Evolutionary conservation across 2,329 filamentous ascomycete genomes (phyloP).

Genomic region (Teratosphaeria epicoccoides): DNA sequence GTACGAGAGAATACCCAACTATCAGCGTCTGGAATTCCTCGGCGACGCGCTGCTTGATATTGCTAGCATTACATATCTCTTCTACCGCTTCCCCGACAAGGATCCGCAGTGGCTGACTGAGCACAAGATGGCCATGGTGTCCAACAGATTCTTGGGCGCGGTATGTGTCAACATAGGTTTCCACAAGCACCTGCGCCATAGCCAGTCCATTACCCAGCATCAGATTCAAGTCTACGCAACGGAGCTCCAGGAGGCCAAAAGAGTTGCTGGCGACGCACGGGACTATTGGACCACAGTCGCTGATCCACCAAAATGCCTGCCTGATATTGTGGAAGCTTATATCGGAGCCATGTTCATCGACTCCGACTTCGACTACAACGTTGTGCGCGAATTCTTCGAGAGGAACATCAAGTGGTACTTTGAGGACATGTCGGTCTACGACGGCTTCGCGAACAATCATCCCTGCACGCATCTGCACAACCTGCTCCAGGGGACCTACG

Average conservation of each 20-base stretch:
- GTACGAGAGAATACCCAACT: constrained; percentile 72
- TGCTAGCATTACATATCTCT: constrained; percentile 73
- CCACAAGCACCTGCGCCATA: constrained; percentile 56
- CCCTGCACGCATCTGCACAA: constrained; percentile 60
- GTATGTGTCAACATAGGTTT: constrained; percentile 70
- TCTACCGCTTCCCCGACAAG: constrained; percentile 60
- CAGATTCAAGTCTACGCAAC: constrained; percentile 46
- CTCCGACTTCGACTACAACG: constrained; percentile 62
- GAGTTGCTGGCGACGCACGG: constrained; percentile 38
- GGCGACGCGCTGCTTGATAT: constrained; percentile 84
- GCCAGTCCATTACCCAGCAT: constrained; percentile 39
- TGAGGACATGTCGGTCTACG: constrained; percentile 68
- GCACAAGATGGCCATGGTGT: constrained; percentile 97
- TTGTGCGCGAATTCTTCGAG: constrained; percentile 70
- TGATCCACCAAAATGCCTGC: constrained; percentile 63
- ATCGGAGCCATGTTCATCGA: constrained; percentile 89
- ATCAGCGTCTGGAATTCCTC: constrained; percentile 85
- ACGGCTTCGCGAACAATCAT: constrained; percentile 76
- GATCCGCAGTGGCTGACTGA: constrained; percentile 97
- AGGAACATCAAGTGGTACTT: constrained; percentile 67
- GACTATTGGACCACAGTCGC: constrained; percentile 60
- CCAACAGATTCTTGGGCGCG: constrained; percentile 83
- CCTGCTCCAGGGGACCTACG: constrained; percentile 52
- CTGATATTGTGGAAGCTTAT: constrained; percentile 82
- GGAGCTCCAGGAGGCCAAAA: constrained; percentile 46